Conservation (phyloP, 1,284 basidiomycete genomes). For the Rhodotorula sp. region DNA sequence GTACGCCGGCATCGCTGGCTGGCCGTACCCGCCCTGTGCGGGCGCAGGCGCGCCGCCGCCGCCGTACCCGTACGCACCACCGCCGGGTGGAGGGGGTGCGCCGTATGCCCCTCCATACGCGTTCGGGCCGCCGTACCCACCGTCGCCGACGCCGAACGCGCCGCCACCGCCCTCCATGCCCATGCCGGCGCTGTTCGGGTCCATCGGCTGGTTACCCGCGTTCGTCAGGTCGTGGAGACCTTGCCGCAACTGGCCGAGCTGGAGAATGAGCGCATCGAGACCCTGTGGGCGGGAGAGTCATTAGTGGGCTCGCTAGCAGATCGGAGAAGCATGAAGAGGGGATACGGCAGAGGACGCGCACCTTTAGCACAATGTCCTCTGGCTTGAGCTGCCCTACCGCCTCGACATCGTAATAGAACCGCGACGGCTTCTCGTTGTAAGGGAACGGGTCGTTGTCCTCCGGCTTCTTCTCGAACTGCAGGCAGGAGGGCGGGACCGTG, state of each 20-base stretch:
- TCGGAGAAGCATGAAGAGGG: not conserved
- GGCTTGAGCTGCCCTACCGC: constrained; percentile 85
- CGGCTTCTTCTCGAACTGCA: constrained; percentile 67
- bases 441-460: constrained; percentile 76
- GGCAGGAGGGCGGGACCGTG: constrained; percentile 59
- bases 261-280: constrained; percentile 33
- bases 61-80: constrained; percentile 1
- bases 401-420: constrained; percentile 90
- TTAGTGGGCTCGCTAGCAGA: not conserved
- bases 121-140: not conserved
- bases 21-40: not conserved
- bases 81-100: not conserved
- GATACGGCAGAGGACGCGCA: not conserved
- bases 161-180: not conserved
- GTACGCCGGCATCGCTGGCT: not conserved
- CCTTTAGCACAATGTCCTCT: constrained; percentile 79
- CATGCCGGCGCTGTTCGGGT: not conserved
- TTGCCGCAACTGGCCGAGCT: constrained; percentile 30
- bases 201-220: constrained; percentile 3
- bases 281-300: constrained; percentile 7
- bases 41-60: not conserved
- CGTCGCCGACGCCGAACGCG: not conserved
- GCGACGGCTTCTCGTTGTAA: constrained; percentile 78
- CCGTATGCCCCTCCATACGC: constrained; percentile 6
- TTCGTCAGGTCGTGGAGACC: constrained; percentile 26